These are phyloP conservation scores for Smithsoniella earleae DNA, from an alignment of 163 green algal species.

Conservation along the genomic window DNA sequence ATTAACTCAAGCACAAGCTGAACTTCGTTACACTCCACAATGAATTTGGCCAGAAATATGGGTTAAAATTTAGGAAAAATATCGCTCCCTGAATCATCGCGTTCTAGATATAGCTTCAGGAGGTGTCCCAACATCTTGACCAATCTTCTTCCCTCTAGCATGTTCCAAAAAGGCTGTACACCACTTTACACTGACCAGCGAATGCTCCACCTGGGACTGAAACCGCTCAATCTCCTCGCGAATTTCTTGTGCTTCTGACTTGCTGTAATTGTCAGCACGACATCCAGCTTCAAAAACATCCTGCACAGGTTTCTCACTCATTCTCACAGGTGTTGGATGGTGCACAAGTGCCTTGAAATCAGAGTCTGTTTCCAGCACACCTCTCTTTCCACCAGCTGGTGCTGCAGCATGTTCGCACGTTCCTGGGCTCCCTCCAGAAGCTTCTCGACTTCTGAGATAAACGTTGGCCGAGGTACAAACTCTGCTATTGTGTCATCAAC, in stretches of 20 bases:
- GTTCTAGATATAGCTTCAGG: not conserved
- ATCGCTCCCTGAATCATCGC: no score
- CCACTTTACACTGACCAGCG: slow-evolving; percentile 1
- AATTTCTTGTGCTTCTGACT: not conserved
- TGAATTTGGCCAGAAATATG: no score
- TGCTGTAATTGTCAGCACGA: not conserved
- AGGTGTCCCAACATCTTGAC: not conserved
- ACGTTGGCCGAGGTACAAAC: slow-evolving; percentile 12
- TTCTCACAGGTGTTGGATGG: not conserved
- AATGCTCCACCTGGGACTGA: not conserved
- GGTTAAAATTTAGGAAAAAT: no score
- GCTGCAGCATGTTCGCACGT: not conserved
- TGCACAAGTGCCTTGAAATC: not conserved
- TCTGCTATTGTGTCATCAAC: not conserved
- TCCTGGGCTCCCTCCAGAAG: slow-evolving; percentile 13
- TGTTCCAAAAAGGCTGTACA: not conserved
- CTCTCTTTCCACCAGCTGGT: not conserved
- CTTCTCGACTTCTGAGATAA: not conserved
- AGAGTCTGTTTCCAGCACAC: not conserved
- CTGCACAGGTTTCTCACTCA: no score
- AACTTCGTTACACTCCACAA: no score
- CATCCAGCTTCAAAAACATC: not conserved
- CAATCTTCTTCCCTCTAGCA: not conserved
- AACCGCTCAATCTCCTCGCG: not conserved
- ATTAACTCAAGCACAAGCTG: no score